These are phyloP conservation scores for Chionographis japonica DNA, from an alignment of 106 monocot genomes.

Conservation along the genomic window DNA sequence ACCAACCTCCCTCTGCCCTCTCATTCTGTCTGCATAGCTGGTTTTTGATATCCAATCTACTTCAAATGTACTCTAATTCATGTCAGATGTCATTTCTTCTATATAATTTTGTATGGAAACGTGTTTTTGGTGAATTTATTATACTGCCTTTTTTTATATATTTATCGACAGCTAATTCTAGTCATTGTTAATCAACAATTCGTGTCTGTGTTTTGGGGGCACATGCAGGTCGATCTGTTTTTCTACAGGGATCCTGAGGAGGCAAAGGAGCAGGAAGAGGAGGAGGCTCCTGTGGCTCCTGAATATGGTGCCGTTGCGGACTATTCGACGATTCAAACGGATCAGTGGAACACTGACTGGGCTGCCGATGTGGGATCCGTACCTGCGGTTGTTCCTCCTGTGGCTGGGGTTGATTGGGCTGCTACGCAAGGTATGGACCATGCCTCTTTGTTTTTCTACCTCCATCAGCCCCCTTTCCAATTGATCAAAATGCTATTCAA, in stretches of 20 bases:
- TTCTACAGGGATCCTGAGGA: conserved; percentile 53
- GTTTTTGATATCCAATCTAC: no score
- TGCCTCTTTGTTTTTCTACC: no score
- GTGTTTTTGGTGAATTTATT: no score
- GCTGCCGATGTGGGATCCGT: conserved; percentile 5
- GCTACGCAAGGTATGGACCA: conserved; percentile 12
- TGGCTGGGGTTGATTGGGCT: conserved; percentile 16
- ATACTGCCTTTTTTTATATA: no score
- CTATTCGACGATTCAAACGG: conserved; percentile 5
- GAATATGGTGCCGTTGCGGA: conserved; percentile 28
- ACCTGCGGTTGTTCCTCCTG: conserved; percentile 10
- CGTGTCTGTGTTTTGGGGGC: no score
- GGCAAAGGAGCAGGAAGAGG: conserved; percentile 39
- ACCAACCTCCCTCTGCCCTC: no score
- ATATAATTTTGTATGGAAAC: neutral
- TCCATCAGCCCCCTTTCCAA: no score
- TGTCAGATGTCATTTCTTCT: neutral
- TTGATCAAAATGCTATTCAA: no score
- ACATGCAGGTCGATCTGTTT: conserved; percentile 37
- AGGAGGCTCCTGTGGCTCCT: conserved; percentile 22
- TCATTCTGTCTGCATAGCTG: no score
- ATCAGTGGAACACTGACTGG: conserved; percentile 15
- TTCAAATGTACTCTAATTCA: no score
- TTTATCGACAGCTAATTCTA: no score
- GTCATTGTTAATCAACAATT: no score